A percentile compares a stretch with the other conserved stretches of the same genome.
phyloP scores from a whole-genome alignment of 805 yeast genomes.

The Metschnikowia amazonensis region DNA sequence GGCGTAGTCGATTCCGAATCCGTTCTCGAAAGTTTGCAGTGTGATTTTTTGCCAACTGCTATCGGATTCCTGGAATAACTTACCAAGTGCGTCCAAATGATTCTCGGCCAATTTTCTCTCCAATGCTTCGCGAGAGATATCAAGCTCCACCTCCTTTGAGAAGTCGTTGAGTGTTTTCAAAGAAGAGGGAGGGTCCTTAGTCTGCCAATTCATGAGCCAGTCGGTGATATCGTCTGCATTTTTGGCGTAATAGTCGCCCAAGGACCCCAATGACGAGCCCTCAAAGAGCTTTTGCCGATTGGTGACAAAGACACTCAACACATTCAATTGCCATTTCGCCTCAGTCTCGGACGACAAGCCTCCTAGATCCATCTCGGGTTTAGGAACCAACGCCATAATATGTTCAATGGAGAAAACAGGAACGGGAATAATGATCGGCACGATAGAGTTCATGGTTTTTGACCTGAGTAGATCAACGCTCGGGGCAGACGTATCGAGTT shows the following conservation, averaged over 20 bases:
- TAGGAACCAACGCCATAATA: constrained; percentile 20
- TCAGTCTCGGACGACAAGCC: constrained; percentile 19
- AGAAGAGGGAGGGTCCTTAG: constrained; percentile 12
- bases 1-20: constrained; percentile 21
- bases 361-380: constrained; percentile 20
- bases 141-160: constrained; percentile 19
- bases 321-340: constrained; percentile 31
- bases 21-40: not conserved
- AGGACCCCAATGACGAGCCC: constrained; percentile 17
- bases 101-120: constrained; percentile 10
- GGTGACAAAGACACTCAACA: constrained; percentile 27
- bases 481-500: constrained; percentile 31
- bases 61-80: constrained; percentile 5
- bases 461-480: constrained; percentile 33
- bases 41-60: not conserved
- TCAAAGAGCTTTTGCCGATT: constrained; percentile 27
- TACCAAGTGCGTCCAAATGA: constrained; percentile 9
- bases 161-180: constrained; percentile 19
- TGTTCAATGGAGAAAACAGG: constrained; percentile 36
- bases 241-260: constrained; percentile 26
- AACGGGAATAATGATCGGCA: constrained; percentile 35
- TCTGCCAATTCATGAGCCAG: constrained; percentile 30
- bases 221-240: constrained; percentile 22
- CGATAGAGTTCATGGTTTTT: constrained; percentile 9
- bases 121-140: constrained; percentile 25